Evolutionary conservation across 78 protist genomes (phyloP).

Genomic region (Capsaspora owczarzaki): DNA sequence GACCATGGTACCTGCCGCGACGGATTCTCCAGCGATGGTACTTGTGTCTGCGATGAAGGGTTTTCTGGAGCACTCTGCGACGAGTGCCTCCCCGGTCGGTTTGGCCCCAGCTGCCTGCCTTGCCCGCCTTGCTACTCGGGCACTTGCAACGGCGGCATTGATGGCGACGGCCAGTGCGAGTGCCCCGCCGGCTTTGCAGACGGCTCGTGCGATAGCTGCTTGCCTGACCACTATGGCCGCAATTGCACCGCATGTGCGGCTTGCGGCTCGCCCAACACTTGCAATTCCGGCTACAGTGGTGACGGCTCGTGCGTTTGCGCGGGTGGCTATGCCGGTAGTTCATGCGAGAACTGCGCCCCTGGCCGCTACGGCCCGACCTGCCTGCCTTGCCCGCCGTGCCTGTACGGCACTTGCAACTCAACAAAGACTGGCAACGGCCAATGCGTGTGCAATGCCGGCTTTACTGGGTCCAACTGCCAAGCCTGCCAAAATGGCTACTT

Average conservation of each 20-base stretch:
- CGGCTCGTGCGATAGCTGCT: neutral
- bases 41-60: neutral
- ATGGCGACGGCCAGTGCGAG: neutral
- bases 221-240: neutral
- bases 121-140: neutral
- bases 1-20: neutral
- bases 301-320: neutral
- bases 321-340: neutral
- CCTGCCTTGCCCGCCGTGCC: neutral
- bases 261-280: too few relatives aligned
- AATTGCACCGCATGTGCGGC: neutral
- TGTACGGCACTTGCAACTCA: neutral
- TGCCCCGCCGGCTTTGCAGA: neutral
- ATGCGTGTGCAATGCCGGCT: neutral
- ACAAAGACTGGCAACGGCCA: neutral
- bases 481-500: neutral
- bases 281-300: neutral
- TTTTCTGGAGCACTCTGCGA: neutral
- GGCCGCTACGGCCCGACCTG: neutral
- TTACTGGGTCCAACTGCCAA: neutral
- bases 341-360: neutral
- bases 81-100: slow-evolving; percentile 3
- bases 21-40: neutral
- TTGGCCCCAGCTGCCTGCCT: neutral
- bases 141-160: neutral